phyloP scores from a whole-genome alignment of 345 rosid species.

The Dimocarpus longan region DNA sequence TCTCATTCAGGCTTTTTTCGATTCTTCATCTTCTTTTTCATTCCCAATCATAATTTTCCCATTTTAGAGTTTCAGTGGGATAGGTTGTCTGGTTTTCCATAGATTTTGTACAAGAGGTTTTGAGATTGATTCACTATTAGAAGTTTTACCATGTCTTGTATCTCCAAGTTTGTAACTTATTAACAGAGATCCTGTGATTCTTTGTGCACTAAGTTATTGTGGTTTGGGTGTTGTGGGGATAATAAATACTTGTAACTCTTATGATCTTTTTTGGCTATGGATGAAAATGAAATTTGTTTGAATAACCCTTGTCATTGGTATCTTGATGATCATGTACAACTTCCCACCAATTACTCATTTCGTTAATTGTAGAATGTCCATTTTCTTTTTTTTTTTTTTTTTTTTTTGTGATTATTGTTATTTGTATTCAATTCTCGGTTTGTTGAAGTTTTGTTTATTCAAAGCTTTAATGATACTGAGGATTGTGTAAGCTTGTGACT shows the following conservation, averaged over 20 bases:
- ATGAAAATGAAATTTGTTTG: slow-evolving; percentile 10
- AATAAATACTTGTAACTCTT: slow-evolving; percentile 8
- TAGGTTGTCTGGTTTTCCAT: slow-evolving; percentile 20
- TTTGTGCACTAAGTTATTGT: slow-evolving; percentile 17
- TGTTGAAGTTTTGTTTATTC: too few species aligned
- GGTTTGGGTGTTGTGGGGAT: slow-evolving; percentile 12
- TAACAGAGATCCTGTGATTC: slow-evolving; percentile 5
- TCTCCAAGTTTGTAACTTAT: slow-evolving; percentile 8
- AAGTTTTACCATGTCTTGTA: background rate
- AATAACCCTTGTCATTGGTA: background rate
- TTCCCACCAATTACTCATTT: too few species aligned
- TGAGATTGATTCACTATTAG: background rate
- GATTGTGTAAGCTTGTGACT: too few species aligned
- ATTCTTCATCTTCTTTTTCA: background rate
- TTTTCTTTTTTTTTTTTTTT: too few species aligned
- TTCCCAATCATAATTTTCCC: background rate
- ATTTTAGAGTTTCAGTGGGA: slow-evolving; percentile 8
- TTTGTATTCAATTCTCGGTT: background rate
- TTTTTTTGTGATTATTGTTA: too few species aligned
- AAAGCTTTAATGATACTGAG: too few species aligned
- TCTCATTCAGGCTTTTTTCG: slow-evolving; percentile 7
- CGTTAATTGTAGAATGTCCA: too few species aligned
- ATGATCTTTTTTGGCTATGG: background rate
- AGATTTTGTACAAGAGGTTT: slow-evolving; percentile 21
- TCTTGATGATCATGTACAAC: background rate